These are phyloP conservation scores for Pseudocercospora musae DNA, from an alignment of 2,329 filamentous ascomycete species.

Conservation along the genomic window DNA sequence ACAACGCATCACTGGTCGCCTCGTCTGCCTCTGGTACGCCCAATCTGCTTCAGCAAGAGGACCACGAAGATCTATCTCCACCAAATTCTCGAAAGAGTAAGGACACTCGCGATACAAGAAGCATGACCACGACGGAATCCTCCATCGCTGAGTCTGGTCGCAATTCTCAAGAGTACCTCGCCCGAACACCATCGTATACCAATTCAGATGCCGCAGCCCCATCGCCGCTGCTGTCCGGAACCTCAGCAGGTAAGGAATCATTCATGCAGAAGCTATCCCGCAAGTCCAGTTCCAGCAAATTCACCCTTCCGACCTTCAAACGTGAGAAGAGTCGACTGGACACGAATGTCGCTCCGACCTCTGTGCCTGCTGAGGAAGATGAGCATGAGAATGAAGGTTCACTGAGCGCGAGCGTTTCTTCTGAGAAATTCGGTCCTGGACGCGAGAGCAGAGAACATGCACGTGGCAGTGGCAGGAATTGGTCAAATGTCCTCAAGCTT, in stretches of 20 bases:
- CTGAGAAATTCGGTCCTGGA: conserved; percentile 29
- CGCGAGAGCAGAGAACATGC: conserved; percentile 39
- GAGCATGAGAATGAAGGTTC: conserved; percentile 32
- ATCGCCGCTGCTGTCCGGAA: conserved; percentile 35
- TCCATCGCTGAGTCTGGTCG: conserved; percentile 31
- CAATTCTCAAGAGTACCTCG: conserved; percentile 28
- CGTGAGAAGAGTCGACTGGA: conserved; percentile 38
- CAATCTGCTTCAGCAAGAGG: conserved; percentile 24
- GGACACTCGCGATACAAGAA: conserved; percentile 45
- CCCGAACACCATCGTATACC: conserved; percentile 35
- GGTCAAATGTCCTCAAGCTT: conserved; percentile 45
- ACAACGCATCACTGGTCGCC: conserved; percentile 15
- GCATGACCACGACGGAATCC: conserved; percentile 34
- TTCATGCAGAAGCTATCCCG: conserved; percentile 51
- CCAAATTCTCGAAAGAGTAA: conserved; percentile 41
- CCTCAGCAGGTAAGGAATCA: conserved; percentile 41
- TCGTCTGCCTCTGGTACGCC: conserved; percentile 21
- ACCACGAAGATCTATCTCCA: conserved; percentile 34
- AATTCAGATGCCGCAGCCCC: conserved; percentile 36
- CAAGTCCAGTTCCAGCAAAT: conserved; percentile 47
- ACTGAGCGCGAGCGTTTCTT: conserved; percentile 34
- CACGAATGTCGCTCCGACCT: conserved; percentile 24
- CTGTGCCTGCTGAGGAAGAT: conserved; percentile 33
- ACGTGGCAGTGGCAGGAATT: conserved; percentile 39
- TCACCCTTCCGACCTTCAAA: conserved; percentile 38